A percentile compares a stretch with the other conserved stretches of the same genome.
These are phyloP conservation scores for Effrenium voratum DNA, from an alignment of 73 alveolate genomes.

Conservation along the genomic window DNA sequence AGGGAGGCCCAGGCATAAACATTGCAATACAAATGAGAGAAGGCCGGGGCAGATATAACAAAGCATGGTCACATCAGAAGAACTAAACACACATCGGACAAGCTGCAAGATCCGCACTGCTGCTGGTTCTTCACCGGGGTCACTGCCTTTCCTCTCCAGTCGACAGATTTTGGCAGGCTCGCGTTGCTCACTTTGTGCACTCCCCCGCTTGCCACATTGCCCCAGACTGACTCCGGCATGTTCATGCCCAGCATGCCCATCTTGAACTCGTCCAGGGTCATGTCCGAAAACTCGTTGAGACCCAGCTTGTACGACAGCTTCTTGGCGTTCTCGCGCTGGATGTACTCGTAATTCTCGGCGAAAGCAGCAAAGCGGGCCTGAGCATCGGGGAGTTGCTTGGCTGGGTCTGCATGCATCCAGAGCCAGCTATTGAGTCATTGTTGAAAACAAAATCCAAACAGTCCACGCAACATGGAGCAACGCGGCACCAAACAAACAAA, in stretches of 20 bases:
- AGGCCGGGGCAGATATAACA: no score
- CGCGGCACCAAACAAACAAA: no score
- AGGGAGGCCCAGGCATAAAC: no score
- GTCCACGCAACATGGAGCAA: no score
- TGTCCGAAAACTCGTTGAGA: slow-evolving; percentile 82
- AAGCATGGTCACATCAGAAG: no score
- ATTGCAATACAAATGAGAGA: no score
- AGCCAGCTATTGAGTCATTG: no score
- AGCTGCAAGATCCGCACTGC: slow-evolving; percentile 27
- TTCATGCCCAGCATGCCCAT: slow-evolving; percentile 57
- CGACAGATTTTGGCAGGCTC: slow-evolving; percentile 30
- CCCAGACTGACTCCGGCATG: slow-evolving; percentile 70
- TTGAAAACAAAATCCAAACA: no score
- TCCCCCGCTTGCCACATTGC: slow-evolving; percentile 32
- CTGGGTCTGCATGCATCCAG: no score
- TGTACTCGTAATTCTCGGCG: no score
- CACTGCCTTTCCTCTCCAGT: slow-evolving; percentile 54
- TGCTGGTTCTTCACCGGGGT: slow-evolving; percentile 73
- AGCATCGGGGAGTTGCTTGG: no score
- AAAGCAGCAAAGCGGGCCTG: slow-evolving; percentile 56
- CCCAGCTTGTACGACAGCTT: slow-evolving; percentile 73
- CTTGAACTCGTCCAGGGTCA: slow-evolving; percentile 54
- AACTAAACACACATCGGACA: not conserved
- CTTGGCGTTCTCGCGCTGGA: slow-evolving; percentile 49
- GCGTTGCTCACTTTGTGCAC: no score